phyloP scores from a whole-genome alignment of 352 stramenopile genomes.

The Nothophytophthora sp. region DNA sequence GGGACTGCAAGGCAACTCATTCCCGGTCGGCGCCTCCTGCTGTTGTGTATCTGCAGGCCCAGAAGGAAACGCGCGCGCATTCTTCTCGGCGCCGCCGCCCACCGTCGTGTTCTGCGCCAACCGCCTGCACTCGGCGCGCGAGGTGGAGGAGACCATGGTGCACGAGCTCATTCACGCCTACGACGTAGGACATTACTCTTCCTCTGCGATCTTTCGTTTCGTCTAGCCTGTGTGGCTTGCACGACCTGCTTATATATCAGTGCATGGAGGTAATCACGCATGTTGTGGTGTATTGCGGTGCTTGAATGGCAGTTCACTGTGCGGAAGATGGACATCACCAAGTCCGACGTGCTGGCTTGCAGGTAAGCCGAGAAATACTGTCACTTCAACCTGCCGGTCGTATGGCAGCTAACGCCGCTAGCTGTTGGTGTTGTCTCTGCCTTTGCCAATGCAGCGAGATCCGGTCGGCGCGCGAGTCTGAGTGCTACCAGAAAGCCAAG shows the following conservation, averaged over 20 bases:
- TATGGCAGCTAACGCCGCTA: background rate
- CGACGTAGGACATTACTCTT: slow-evolving; percentile 45
- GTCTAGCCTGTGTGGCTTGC: too few species aligned
- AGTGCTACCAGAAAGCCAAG: slow-evolving; percentile 80
- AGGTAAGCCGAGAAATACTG: slow-evolving; percentile 32
- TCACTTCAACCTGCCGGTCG: background rate
- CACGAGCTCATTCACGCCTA: slow-evolving; percentile 88
- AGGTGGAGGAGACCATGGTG: slow-evolving; percentile 85
- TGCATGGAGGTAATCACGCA: too few species aligned
- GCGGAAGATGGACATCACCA: slow-evolving; percentile 86
- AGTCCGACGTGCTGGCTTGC: slow-evolving; percentile 75
- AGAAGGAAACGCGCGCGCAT: slow-evolving; percentile 73
- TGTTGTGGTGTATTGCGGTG: background rate
- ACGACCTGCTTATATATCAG: too few species aligned
- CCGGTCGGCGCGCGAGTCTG: slow-evolving; percentile 76
- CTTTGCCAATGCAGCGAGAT: slow-evolving; percentile 65
- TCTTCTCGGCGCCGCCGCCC: slow-evolving; percentile 82
- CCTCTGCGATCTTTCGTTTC: background rate
- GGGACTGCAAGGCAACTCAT: background rate
- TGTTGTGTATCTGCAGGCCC: slow-evolving; percentile 37
- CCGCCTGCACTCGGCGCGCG: slow-evolving; percentile 61
- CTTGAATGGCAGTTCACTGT: slow-evolving; percentile 62
- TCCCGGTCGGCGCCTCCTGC: background rate
- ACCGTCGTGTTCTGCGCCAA: slow-evolving; percentile 87
- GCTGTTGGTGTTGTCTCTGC: background rate